Evolutionary conservation across 306 rosid genomes (phyloP).

Genomic region (Abrus precatorius): DNA sequence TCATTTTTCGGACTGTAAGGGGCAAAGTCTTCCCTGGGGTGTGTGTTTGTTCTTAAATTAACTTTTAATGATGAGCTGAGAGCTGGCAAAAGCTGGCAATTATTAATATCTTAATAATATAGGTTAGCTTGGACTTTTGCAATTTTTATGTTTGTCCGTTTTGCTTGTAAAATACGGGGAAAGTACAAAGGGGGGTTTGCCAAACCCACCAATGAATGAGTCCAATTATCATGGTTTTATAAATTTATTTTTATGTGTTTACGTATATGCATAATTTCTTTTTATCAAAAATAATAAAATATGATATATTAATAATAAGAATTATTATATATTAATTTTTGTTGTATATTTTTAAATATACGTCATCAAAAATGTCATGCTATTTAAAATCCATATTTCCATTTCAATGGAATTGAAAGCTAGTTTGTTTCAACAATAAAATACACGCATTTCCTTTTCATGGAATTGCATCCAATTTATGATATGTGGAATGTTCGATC

Average conservation of each 20-base stretch:
- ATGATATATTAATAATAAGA: no score
- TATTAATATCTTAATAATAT: constrained; percentile 26
- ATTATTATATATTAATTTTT: no score
- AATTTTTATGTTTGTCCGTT: constrained; percentile 42
- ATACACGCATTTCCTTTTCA: neutral
- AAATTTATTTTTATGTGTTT: no score
- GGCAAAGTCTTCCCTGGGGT: constrained; percentile 14
- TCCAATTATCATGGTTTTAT: neutral
- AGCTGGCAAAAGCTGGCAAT: constrained; percentile 61
- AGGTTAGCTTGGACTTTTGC: constrained; percentile 35
- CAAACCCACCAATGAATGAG: no score
- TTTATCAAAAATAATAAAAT: no score
- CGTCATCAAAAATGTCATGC: no score
- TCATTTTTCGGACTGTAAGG: constrained; percentile 13
- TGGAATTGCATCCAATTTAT: neutral
- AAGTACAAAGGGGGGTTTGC: neutral
- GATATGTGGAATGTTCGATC: neutral
- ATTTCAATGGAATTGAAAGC: neutral
- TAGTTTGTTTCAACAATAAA: neutral
- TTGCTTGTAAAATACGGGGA: constrained; percentile 6
- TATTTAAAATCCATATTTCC: neutral
- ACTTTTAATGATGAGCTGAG: neutral
- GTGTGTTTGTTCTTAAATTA: neutral
- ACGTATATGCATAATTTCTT: no score
- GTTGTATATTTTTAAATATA: no score